Percentiles rank a stretch among this genome's conserved stretches.
phyloP scores from a whole-genome alignment of 495 filamentous ascomycete species.

The Hypoxylon rickii region DNA sequence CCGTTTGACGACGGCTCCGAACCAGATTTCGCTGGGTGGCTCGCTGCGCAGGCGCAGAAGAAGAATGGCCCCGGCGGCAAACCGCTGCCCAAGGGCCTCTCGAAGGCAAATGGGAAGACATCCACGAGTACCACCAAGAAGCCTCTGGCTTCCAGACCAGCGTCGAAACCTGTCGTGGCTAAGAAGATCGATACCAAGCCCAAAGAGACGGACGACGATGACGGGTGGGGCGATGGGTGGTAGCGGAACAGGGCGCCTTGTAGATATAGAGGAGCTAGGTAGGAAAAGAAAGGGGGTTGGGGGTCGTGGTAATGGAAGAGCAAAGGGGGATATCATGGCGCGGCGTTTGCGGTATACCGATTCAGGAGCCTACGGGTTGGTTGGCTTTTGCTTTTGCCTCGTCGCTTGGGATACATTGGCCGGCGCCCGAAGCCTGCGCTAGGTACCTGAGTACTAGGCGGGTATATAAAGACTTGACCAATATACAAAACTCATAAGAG shows the following conservation, averaged over 20 bases:
- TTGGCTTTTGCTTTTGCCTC: not conserved
- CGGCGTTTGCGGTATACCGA: conserved; percentile 18
- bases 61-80: conserved; percentile 64
- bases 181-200: conserved; percentile 61
- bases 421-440: too few relatives aligned
- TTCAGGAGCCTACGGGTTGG: too few relatives aligned
- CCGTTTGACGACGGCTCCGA: conserved; percentile 82
- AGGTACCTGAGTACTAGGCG: too few relatives aligned
- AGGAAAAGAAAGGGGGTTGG: not conserved
- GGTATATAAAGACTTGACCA: too few relatives aligned
- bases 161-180: conserved; percentile 38
- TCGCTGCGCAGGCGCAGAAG: conserved; percentile 78
- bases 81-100: conserved; percentile 75
- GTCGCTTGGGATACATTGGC: not conserved
- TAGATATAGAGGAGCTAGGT: too few relatives aligned
- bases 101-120: conserved; percentile 54
- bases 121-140: conserved; percentile 44
- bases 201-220: conserved; percentile 61
- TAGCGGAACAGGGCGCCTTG: too few relatives aligned
- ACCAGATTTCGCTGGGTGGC: conserved; percentile 92
- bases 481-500: too few relatives aligned
- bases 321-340: conserved; percentile 14
- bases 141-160: conserved; percentile 33
- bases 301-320: not conserved
- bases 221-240: conserved; percentile 75